Evolutionary conservation across 768 basidiomycete genomes (phyloP).

Genomic region (Pulveroboletus sp.): DNA sequence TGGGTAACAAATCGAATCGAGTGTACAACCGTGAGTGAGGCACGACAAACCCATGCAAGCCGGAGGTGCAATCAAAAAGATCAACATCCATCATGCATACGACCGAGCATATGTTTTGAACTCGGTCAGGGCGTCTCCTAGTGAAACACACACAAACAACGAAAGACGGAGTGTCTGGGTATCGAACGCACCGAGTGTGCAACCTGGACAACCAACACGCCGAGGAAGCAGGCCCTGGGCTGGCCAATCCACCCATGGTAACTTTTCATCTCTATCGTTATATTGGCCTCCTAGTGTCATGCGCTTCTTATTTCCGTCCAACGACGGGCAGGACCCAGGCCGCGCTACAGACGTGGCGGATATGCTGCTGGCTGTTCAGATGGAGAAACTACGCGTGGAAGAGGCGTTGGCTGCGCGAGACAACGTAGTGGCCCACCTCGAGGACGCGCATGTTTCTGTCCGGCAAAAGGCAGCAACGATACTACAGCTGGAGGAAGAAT

Average conservation of each 20-base stretch:
- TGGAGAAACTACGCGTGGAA: constrained; percentile 46
- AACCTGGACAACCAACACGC: background rate
- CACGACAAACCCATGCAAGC: too few species aligned
- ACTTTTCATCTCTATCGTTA: background rate
- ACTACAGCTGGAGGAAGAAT: constrained; percentile 41
- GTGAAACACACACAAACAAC: too few species aligned
- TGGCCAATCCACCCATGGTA: constrained; percentile 13
- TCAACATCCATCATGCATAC: too few species aligned
- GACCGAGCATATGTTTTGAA: too few species aligned
- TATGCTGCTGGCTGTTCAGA: constrained; percentile 50
- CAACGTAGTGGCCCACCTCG: constrained; percentile 51
- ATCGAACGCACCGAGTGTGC: too few species aligned
- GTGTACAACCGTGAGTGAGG: too few species aligned
- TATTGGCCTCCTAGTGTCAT: constrained; percentile 4
- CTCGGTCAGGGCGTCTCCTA: too few species aligned
- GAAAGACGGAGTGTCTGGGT: too few species aligned
- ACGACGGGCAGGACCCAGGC: constrained; percentile 10
- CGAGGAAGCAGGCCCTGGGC: background rate
- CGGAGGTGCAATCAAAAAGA: too few species aligned
- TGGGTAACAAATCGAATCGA: too few species aligned
- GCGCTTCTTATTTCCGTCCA: background rate
- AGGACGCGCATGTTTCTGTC: constrained; percentile 55
- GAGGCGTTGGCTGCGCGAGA: constrained; percentile 65
- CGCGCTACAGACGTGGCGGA: constrained; percentile 32
- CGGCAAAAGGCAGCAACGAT: constrained; percentile 55